A percentile compares a stretch with the other conserved stretches of the same genome.
phyloP scores from a whole-genome alignment of 1,284 basidiomycete genomes.

The Marasmius tenuissimus region DNA sequence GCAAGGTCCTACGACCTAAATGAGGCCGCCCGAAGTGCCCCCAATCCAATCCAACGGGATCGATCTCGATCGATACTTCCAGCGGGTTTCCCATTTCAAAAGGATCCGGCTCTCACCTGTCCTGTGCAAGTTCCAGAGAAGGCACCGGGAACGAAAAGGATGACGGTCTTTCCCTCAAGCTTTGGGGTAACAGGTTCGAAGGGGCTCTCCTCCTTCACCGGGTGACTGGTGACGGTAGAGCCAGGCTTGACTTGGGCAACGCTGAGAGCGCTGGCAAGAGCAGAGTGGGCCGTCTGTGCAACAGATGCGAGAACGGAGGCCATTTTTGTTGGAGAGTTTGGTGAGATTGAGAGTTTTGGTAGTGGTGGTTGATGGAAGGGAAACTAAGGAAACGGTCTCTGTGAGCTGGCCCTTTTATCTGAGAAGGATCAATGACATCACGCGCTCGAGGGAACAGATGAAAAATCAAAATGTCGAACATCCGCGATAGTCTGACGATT shows the following conservation, averaged over 20 bases:
- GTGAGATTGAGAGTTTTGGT: neutral
- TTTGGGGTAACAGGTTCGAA: slow-evolving; percentile 50
- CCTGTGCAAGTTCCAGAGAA: slow-evolving; percentile 43
- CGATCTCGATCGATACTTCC: neutral
- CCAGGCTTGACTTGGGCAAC: slow-evolving; percentile 51
- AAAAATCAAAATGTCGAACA: no score
- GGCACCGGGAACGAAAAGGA: slow-evolving; percentile 63
- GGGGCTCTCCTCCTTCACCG: slow-evolving; percentile 60
- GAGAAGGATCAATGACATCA: no score
- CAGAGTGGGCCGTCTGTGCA: slow-evolving; percentile 53
- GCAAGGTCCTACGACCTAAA: no score
- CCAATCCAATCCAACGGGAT: slow-evolving; percentile 30
- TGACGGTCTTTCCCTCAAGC: slow-evolving; percentile 66
- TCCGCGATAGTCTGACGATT: no score
- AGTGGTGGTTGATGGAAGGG: neutral
- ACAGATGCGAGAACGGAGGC: slow-evolving; percentile 44
- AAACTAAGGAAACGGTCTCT: neutral
- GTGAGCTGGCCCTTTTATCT: no score
- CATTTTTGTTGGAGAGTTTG: slow-evolving; percentile 30
- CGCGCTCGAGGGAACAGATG: no score
- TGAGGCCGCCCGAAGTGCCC: slow-evolving; percentile 25
- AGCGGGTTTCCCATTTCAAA: neutral
- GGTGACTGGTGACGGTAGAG: slow-evolving; percentile 38
- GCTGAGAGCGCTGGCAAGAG: slow-evolving; percentile 49
- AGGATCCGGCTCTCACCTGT: neutral